phyloP scores from a whole-genome alignment of 768 basidiomycete species.

The Termitomyces sp. region DNA sequence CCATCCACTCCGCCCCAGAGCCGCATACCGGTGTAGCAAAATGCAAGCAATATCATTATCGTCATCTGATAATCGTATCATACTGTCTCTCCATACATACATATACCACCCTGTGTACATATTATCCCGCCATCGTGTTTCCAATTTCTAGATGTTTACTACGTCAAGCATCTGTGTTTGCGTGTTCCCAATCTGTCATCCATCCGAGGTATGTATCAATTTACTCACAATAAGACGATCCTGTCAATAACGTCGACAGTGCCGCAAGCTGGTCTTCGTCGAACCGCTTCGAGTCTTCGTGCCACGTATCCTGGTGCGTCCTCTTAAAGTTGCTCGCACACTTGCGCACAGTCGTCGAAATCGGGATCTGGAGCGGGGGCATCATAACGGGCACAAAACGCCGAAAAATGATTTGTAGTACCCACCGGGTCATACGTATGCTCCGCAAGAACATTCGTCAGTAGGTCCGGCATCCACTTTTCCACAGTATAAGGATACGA shows the following conservation, averaged over 20 bases:
- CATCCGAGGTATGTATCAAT: not conserved
- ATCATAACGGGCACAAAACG: slow-evolving; percentile 1
- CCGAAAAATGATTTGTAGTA: not conserved
- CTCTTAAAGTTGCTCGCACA: slow-evolving; percentile 78
- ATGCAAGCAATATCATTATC: not conserved
- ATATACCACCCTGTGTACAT: slow-evolving; percentile 14
- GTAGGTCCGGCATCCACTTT: slow-evolving; percentile 84
- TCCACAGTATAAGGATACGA: slow-evolving; percentile 96
- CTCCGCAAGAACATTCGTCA: slow-evolving; percentile 73
- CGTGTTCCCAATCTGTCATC: slow-evolving; percentile 1
- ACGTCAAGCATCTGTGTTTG: slow-evolving; percentile 12
- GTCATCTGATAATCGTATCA: slow-evolving; percentile 3
- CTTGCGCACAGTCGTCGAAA: slow-evolving; percentile 77
- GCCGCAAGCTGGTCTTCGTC: slow-evolving; percentile 79
- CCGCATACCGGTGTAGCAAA: slow-evolving; percentile 35
- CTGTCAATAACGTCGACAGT: slow-evolving; percentile 78
- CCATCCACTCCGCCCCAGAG: slow-evolving; percentile 27
- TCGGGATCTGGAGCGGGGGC: slow-evolving; percentile 51
- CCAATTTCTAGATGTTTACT: not conserved
- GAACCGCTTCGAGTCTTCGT: slow-evolving; percentile 83
- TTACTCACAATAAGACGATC: slow-evolving; percentile 74
- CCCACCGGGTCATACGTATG: slow-evolving; percentile 82
- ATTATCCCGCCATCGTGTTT: slow-evolving; percentile 1
- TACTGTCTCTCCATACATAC: slow-evolving; percentile 3
- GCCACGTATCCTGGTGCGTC: slow-evolving; percentile 87